Conservation (phyloP, 768 basidiomycete genomes). For the Auricularia sp. region DNA sequence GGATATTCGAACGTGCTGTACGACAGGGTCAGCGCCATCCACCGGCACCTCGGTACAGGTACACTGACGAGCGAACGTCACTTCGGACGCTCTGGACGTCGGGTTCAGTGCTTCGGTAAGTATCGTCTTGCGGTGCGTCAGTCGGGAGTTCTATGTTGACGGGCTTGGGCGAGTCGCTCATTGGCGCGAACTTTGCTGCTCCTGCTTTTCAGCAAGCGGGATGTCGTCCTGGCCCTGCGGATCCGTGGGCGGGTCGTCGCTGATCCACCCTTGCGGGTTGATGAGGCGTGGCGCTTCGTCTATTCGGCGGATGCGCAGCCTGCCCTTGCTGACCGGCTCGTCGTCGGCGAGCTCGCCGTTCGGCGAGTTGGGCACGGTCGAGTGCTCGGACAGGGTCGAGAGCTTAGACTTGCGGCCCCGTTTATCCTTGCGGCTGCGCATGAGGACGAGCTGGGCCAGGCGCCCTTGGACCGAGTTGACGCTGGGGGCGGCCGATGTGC, state of each 20-base stretch:
- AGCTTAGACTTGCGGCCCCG: neutral
- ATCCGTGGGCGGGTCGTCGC: conserved; percentile 22
- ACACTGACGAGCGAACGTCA: neutral
- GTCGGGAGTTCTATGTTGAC: neutral
- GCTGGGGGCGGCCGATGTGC: neutral
- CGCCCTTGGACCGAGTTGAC: neutral
- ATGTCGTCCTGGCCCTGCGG: neutral
- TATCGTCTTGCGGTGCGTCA: neutral
- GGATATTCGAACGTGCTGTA: too few species aligned
- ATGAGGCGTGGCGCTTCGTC: conserved; percentile 57
- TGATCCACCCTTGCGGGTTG: conserved; percentile 66
- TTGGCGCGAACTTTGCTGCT: neutral
- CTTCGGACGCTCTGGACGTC: neutral
- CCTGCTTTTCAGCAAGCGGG: neutral
- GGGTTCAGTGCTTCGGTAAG: neutral
- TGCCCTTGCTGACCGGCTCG: conserved; percentile 3
- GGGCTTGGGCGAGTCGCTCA: neutral
- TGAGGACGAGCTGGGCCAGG: conserved; percentile 4
- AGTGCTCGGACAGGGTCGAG: neutral
- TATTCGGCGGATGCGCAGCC: conserved; percentile 52
- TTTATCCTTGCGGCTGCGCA: conserved; percentile 3
- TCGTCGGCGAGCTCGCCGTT: neutral
- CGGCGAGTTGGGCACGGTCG: neutral
- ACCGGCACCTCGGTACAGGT: neutral
- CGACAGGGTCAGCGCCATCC: neutral